Evolutionary conservation across 257 asterid species (phyloP).

Genomic region (Solanum medicagineum): DNA sequence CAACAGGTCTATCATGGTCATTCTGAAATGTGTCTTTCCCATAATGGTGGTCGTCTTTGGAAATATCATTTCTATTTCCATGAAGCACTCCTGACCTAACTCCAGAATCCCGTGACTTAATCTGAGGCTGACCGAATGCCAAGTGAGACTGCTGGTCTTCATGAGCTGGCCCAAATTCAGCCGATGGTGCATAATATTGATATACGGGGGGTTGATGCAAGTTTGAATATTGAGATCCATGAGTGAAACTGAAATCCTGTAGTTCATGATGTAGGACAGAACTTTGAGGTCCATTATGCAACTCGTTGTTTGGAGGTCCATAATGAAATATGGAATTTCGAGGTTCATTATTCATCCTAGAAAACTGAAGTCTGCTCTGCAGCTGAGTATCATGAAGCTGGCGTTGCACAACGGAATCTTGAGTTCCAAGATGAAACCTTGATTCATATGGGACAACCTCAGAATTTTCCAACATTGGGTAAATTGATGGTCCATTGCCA

Average conservation of each 20-base stretch:
- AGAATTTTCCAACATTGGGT: conserved; percentile 16
- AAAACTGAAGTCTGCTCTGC: conserved; percentile 12
- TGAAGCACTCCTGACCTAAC: conserved; percentile 1
- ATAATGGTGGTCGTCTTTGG: conserved; percentile 9
- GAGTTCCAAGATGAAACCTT: conserved; percentile 8
- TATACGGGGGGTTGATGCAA: conserved; percentile 26
- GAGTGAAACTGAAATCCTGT: neutral
- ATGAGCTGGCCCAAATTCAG: conserved; percentile 14
- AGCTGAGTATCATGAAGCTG: conserved; percentile 9
- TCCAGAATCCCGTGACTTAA: conserved; percentile 13
- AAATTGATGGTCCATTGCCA: conserved; percentile 11
- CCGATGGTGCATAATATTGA: conserved; percentile 16
- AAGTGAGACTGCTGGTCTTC: conserved; percentile 23
- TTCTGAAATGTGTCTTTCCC: conserved; percentile 9
- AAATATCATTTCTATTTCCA: conserved; percentile 4
- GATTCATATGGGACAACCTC: conserved; percentile 19
- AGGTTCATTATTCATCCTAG: conserved; percentile 9
- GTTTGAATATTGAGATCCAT: conserved; percentile 12
- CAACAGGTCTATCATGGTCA: conserved; percentile 12
- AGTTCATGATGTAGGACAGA: neutral
- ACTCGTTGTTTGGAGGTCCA: neutral
- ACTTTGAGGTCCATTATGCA: neutral
- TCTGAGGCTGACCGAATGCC: conserved; percentile 20
- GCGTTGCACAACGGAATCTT: conserved; percentile 9
- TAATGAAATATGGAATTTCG: conserved; percentile 2